Conservation (phyloP, 2,329 filamentous ascomycete species). For the Dactylellina cionopaga region DNA sequence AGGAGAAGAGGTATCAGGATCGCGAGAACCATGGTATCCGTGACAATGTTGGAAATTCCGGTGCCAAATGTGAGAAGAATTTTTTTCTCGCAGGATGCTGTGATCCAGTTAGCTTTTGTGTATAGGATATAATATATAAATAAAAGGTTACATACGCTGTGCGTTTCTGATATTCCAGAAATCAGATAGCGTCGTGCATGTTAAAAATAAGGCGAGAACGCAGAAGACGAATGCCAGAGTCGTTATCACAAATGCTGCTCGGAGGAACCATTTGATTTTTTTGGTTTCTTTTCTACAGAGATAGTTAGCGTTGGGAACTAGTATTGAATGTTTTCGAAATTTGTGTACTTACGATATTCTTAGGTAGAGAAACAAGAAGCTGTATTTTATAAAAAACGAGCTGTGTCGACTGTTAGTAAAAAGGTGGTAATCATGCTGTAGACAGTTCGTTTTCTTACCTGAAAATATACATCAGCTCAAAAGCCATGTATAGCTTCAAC, state of each 20-base stretch:
- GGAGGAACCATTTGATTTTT: constrained; percentile 55
- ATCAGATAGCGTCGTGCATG: constrained; percentile 58
- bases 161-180: constrained; percentile 55
- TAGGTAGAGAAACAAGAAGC: constrained; percentile 56
- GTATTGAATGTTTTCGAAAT: no score
- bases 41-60: constrained; percentile 57
- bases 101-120: neutral
- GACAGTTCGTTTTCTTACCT: constrained; percentile 18
- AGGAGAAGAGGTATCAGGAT: constrained; percentile 57
- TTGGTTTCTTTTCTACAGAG: no score
- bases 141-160: constrained; percentile 45
- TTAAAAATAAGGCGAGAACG: constrained; percentile 58
- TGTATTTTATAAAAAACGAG: constrained; percentile 55
- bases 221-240: constrained; percentile 58
- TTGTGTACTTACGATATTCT: constrained; percentile 56
- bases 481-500: constrained; percentile 55
- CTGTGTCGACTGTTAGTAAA: constrained; percentile 39
- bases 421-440: neutral
- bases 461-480: constrained; percentile 55
- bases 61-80: constrained; percentile 55
- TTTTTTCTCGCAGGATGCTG: constrained; percentile 53
- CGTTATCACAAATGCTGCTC: constrained; percentile 57
- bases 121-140: neutral
- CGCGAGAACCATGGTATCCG: constrained; percentile 58
- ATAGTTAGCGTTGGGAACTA: no score